Evolutionary conservation across 2,329 filamentous ascomycete genomes (phyloP).

Genomic region (Alternaria dauci): DNA sequence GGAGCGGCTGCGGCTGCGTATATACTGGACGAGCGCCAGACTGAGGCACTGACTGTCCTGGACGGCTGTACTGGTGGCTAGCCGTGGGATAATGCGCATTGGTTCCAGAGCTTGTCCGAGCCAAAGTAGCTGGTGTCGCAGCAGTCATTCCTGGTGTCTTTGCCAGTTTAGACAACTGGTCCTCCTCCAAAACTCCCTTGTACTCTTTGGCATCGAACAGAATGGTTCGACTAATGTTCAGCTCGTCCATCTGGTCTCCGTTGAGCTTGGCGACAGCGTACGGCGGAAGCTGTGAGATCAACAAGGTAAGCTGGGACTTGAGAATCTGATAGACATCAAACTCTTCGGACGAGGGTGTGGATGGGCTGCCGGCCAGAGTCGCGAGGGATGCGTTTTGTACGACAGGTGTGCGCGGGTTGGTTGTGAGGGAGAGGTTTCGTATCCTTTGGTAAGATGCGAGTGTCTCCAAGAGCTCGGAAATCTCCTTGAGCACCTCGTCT

Average conservation of each 20-base stretch:
- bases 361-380: constrained; percentile 63
- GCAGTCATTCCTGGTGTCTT: constrained; percentile 50
- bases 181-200: constrained; percentile 83
- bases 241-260: constrained; percentile 82
- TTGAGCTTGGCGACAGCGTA: constrained; percentile 87
- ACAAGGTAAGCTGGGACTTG: constrained; percentile 75
- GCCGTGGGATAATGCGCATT: constrained; percentile 41
- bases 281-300: constrained; percentile 79
- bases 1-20: constrained; percentile 45
- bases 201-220: constrained; percentile 76
- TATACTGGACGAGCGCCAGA: constrained; percentile 44
- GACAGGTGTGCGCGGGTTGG: constrained; percentile 70
- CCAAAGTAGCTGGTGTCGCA: constrained; percentile 39
- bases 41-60: constrained; percentile 36
- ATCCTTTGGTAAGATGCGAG: constrained; percentile 81
- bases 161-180: constrained; percentile 64
- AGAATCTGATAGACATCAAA: constrained; percentile 73
- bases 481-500: constrained; percentile 75
- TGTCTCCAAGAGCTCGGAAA: constrained; percentile 79
- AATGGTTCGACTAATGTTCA: constrained; percentile 82
- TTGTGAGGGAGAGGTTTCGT: constrained; percentile 74
- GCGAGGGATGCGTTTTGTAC: constrained; percentile 72
- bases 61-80: constrained; percentile 44
- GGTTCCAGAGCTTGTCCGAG: constrained; percentile 37
- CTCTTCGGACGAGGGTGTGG: constrained; percentile 70